phyloP scores from a whole-genome alignment of 495 filamentous ascomycete genomes.

The Delitschia confertaspora region DNA sequence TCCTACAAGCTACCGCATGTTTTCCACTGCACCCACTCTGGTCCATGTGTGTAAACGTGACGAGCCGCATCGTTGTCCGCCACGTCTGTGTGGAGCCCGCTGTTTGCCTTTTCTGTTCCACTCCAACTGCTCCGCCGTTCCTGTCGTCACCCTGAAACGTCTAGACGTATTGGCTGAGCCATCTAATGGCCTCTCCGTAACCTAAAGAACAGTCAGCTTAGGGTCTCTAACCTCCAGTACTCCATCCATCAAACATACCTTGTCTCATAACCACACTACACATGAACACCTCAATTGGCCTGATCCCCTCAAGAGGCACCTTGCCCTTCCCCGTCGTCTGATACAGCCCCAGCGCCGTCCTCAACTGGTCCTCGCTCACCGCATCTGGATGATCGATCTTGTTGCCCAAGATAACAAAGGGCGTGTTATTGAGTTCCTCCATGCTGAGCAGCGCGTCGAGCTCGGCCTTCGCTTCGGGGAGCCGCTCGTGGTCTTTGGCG shows the following conservation, averaged over 20 bases:
- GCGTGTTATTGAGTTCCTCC: slow-evolving; percentile 59
- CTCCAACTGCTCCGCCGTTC: too few species aligned
- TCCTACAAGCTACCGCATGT: too few species aligned
- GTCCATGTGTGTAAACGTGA: too few species aligned
- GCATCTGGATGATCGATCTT: slow-evolving; percentile 98
- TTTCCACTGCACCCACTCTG: too few species aligned
- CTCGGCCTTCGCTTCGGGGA: slow-evolving; percentile 89
- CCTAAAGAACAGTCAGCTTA: slow-evolving; percentile 32
- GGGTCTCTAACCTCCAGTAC: too few species aligned
- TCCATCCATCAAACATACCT: slow-evolving; percentile 45
- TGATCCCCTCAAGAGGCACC: slow-evolving; percentile 85
- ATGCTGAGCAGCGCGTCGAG: slow-evolving; percentile 57
- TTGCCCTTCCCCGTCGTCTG: slow-evolving; percentile 98
- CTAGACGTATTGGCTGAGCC: slow-evolving; percentile 72
- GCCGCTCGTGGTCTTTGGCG: slow-evolving; percentile 89
- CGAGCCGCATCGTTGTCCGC: too few species aligned
- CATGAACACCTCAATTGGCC: slow-evolving; percentile 98
- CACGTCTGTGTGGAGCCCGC: too few species aligned
- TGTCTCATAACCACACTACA: slow-evolving; percentile 97
- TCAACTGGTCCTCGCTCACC: slow-evolving; percentile 86
- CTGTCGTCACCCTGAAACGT: too few species aligned
- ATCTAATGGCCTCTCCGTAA: slow-evolving; percentile 71
- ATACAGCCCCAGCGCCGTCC: slow-evolving; percentile 81
- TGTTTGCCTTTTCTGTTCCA: too few species aligned
- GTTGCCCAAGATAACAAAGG: slow-evolving; percentile 91